Base-by-base conservation (phyloP, 148 eudicot genomes). In the Drosera capensis region DNA sequence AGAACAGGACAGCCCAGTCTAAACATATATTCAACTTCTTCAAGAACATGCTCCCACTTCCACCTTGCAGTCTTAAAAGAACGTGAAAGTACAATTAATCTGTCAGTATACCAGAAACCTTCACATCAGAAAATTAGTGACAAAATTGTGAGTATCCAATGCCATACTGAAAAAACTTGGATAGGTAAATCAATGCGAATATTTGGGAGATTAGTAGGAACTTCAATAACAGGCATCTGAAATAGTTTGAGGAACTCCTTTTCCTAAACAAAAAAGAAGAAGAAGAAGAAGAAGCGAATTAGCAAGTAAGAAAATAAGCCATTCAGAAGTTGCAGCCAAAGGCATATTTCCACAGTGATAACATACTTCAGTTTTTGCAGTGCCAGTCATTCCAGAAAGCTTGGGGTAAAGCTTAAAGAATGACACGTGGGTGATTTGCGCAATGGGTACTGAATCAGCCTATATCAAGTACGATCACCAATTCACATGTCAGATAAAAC, bases 371-470 rank as follows among this genome's bases (percentile, higher is more conserved):
- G 99, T 92, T 72, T 92, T 92, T 66, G 99, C 99, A 54, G 99
- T 92, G 63, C 99, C 99, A 40, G 99, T 92, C 99, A 92, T 92
- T 72, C 99, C 99, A n/a, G 95, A 85, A 45, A 92, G 75, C 68
- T 85, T 92, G 14, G 99, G 95, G 47, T 85, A 92, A 25, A 92
- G 73, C 75, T 92, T 92, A 66, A 92, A 92, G 20, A 92, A 68
- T 20, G 99, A 92, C 58, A 85, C 95, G 49, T 92, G 81, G 24
- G 95, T 92, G 52, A 92, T 92, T 92, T 92, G 99, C 16, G 99
- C 99, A 59, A 92, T 88, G 14, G 79, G 88, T 62, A 85, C 86
- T 16, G 95, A 71, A 81, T 81, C 94, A 59, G 86, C 94, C 99
- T 90, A n/a, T n/a, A 71, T 34, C 30, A 71, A 64, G 34, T 43